Base-by-base conservation (phyloP, 306 rosid genomes). In the Vigna trinervia region DNA sequence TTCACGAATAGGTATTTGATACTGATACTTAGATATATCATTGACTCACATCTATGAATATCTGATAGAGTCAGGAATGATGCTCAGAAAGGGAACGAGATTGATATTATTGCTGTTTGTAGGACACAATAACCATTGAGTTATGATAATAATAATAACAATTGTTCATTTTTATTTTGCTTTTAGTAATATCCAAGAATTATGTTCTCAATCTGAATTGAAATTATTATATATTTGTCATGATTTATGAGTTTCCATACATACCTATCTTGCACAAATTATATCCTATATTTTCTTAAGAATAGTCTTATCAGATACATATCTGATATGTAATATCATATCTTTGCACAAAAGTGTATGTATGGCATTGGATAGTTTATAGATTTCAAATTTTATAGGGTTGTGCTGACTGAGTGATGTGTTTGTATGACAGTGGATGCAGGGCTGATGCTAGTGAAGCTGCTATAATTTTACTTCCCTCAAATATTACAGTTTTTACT, bases 381-480 rank as follows among this genome's bases (percentile, higher is more conserved):
- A 46, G 71, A 23, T 56, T 73, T 74, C 69, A 65, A 41, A 62
- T 77, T 58, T 41, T 38, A 54, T 48, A 54, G 61, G 72, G 63
- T n/a, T 50, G 47, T 73, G 77, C 79, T 87, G 83, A 93, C 78
- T 71, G 36, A 81, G 53, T 28, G 68, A 66, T 60, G 60, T 85
- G 73, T 46, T 85, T 74, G 15, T 64, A 59, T 80, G 73, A 77
- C 99, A 95, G 99, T 85, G 99, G 99, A 56, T 95, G 99, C 78
- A 86, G 97, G 87, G 99, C 97, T 45, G 99, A 95, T 82, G 97
- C 90, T 54, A 95, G 97, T 79, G 99, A 95, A 90, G 99, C 97
- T 68, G 99, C 99, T 71, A 92, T 95, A 74, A 90, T 92, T 77
- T 88, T 95, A 81, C 91, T 95, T 79, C 96, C 99, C 45, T 92